phyloP scores from a whole-genome alignment of 202 grass and related monocot genomes.

The Elaeis oleifera region DNA sequence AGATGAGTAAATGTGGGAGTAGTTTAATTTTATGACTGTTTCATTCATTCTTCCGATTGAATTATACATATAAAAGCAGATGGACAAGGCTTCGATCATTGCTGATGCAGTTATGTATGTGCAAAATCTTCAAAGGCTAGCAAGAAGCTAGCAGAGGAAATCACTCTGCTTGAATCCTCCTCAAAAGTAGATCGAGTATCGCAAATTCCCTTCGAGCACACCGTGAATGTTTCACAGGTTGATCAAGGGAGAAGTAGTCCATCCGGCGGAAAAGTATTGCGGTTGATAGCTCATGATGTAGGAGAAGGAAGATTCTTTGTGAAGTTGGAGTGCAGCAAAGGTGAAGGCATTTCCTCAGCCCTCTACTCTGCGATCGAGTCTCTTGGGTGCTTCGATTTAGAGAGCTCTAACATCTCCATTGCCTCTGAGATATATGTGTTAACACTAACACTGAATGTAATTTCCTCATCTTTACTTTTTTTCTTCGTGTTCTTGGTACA shows the following conservation, averaged over 20 bases:
- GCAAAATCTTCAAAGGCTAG: slow-evolving; percentile 47
- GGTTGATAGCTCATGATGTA: not conserved
- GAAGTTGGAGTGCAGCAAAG: slow-evolving; percentile 3
- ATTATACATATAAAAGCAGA: slow-evolving; percentile 25
- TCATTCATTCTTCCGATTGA: no score
- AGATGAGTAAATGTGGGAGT: no score
- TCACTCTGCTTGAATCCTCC: slow-evolving; percentile 38
- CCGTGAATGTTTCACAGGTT: not conserved
- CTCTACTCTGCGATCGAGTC: slow-evolving; percentile 10
- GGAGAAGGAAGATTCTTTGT: slow-evolving; percentile 7
- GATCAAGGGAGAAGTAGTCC: not conserved
- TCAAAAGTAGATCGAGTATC: slow-evolving; percentile 8
- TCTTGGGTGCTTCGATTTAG: not conserved
- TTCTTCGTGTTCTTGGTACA: not conserved
- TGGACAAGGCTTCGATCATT: slow-evolving; percentile 91
- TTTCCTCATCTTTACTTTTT: not conserved
- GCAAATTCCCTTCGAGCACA: not conserved
- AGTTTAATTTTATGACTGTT: no score
- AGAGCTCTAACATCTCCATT: slow-evolving; percentile 9
- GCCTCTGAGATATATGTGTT: not conserved
- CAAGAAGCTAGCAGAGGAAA: slow-evolving; percentile 48
- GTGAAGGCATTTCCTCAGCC: not conserved
- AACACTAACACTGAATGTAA: not conserved
- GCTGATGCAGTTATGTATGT: slow-evolving; percentile 72
- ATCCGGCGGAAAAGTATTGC: not conserved